Evolutionary conservation across 768 basidiomycete genomes (phyloP), one percentile per base, ranked within the genome.

Genomic region (Termitomyces sp.): DNA sequence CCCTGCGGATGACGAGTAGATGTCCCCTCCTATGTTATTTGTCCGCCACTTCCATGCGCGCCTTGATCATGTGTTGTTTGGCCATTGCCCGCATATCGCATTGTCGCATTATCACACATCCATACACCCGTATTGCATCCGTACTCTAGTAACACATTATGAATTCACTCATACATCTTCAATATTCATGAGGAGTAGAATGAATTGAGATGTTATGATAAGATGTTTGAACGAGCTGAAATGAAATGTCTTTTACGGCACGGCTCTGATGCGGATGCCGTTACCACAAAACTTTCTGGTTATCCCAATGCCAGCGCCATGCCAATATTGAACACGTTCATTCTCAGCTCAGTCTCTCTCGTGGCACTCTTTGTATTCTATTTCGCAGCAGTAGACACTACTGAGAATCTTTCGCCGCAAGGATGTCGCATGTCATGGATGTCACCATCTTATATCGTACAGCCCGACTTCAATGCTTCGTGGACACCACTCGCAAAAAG

Each of bases 351-450:
- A 44, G 68, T 72, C 55, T 72, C 73, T 62, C 64, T 69, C 64
- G 64, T 71, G 62, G 66, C 68, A 27, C 60, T 77, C n/a, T 54
- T 66, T 7, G 50, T 74, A 16, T 78, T 76, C 51, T 83, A 79
- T 64, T 68, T 71, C 34, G 76, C 84, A 22, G 75, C 69, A 42
- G 69, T 71, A 18, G 76, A 82, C 63, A 70, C 79, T n/a, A 70
- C 74, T 26, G 65, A 73, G 40, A 76, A 73, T 36, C 76, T 92
- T 53, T 93, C 92, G 0, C 90, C 91, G 5, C 90, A 93, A 79
- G 92, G 91, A 83, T 98, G 95, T 72, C 84, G 89, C 37, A 98
- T 98, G 95, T 93, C 93, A 53, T 95, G 85, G 80, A 97, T 96
- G 95, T 90, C 85, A 3, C 95, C 95, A 3, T 89, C 90, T 0